A percentile compares a stretch with the other conserved stretches of the same genome.
phyloP scores from a whole-genome alignment of 345 rosid genomes.

The Brassica incana region DNA sequence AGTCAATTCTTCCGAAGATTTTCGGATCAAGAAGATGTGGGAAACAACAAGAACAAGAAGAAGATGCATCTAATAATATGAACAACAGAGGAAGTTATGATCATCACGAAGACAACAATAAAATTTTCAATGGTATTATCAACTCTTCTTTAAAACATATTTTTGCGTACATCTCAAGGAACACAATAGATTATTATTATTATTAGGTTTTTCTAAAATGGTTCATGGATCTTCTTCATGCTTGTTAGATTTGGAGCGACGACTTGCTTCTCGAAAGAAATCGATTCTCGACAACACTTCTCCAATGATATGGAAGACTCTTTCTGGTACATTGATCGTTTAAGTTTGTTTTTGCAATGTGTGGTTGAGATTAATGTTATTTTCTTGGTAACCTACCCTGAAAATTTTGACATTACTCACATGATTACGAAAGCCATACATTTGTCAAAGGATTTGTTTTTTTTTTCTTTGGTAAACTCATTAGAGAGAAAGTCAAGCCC shows the following conservation, averaged over 20 bases:
- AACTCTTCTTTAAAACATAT: not conserved
- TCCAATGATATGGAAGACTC: slow-evolving; percentile 56
- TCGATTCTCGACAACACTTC: slow-evolving; percentile 50
- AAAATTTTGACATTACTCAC: slow-evolving; percentile 12
- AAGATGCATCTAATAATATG: slow-evolving; percentile 39
- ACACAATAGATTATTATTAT: not conserved
- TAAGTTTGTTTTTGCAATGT: slow-evolving; percentile 6
- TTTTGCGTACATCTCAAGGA: slow-evolving; percentile 29
- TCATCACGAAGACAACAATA: slow-evolving; percentile 10
- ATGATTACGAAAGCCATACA: slow-evolving; percentile 30
- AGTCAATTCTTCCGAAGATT: slow-evolving; percentile 72
- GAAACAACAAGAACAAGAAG: slow-evolving; percentile 38
- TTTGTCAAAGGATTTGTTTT: not conserved
- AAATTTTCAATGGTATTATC: slow-evolving; percentile 36
- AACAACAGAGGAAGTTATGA: slow-evolving; percentile 26
- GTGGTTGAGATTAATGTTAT: slow-evolving; percentile 25
- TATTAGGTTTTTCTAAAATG: not conserved
- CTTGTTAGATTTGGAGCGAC: slow-evolving; percentile 52
- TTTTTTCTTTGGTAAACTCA: not conserved
- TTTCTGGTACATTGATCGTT: slow-evolving; percentile 57
- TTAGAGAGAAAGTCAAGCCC: slow-evolving; percentile 64
- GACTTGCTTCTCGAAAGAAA: slow-evolving; percentile 41
- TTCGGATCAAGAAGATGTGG: slow-evolving; percentile 56
- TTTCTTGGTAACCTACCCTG: slow-evolving; percentile 64
- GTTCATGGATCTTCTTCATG: slow-evolving; percentile 16